phyloP scores from a whole-genome alignment of 352 stramenopile genomes.

The Elongisporangium anandrum region DNA sequence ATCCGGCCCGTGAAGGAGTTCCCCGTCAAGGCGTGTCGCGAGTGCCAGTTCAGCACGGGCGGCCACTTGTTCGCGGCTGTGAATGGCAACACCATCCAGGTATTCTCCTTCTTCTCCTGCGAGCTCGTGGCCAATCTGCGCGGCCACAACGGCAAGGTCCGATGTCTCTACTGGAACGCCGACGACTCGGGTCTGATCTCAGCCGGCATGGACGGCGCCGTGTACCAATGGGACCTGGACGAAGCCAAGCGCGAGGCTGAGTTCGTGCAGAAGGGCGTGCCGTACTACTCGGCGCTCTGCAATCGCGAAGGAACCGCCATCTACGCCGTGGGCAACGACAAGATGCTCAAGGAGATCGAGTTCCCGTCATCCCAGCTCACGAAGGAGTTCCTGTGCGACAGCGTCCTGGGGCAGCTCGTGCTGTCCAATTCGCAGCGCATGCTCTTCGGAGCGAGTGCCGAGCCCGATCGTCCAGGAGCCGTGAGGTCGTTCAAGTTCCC shows the following conservation, averaged over 20 bases:
- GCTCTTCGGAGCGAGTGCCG: slow-evolving; percentile 84
- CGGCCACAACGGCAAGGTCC: slow-evolving; percentile 92
- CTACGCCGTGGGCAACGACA: slow-evolving; percentile 85
- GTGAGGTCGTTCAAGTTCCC: slow-evolving; percentile 89
- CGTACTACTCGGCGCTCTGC: slow-evolving; percentile 84
- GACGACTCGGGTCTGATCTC: slow-evolving; percentile 87
- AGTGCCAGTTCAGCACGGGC: slow-evolving; percentile 83
- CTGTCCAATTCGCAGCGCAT: slow-evolving; percentile 81
- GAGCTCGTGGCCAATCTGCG: slow-evolving; percentile 88
- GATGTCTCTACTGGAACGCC: slow-evolving; percentile 80
- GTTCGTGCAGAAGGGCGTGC: slow-evolving; percentile 91
- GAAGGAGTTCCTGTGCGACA: slow-evolving; percentile 80
- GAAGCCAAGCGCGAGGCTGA: slow-evolving; percentile 89
- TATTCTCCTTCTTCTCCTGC: slow-evolving; percentile 91
- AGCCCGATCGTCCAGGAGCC: slow-evolving; percentile 66
- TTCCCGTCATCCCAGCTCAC: slow-evolving; percentile 68
- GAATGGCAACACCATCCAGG: slow-evolving; percentile 91
- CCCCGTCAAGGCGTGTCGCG: slow-evolving; percentile 70
- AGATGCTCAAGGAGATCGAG: slow-evolving; percentile 91
- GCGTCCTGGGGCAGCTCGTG: slow-evolving; percentile 79
- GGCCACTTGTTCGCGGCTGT: slow-evolving; percentile 92
- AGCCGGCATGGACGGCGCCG: slow-evolving; percentile 88
- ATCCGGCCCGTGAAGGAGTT: slow-evolving; percentile 85
- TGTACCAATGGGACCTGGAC: slow-evolving; percentile 93
- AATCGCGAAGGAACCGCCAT: slow-evolving; percentile 77